Conservation (phyloP, 192 early-diverging fungal genomes). For the Backusella liffmaniae region DNA sequence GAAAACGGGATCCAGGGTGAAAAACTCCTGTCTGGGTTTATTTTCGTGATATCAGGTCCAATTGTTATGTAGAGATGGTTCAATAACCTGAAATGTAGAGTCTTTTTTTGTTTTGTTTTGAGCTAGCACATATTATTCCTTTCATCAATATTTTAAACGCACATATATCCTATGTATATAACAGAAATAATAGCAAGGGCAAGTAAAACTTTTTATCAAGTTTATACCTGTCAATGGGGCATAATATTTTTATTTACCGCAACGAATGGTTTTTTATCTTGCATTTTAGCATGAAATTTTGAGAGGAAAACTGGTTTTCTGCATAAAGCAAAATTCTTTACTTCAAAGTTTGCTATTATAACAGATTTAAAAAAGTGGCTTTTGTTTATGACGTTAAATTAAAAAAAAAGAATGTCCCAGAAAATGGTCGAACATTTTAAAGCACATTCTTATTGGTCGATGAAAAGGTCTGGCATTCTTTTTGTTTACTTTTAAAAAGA, state of each 20-base stretch:
- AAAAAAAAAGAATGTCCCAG: not conserved
- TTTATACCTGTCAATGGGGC: too few relatives aligned
- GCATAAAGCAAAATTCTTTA: not conserved
- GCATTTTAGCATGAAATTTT: not conserved
- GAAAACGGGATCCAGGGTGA: too few relatives aligned
- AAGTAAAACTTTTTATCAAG: too few relatives aligned
- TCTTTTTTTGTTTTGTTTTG: too few relatives aligned
- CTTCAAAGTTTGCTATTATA: not conserved
- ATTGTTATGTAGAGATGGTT: too few relatives aligned
- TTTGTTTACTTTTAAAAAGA: not conserved
- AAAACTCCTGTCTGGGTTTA: too few relatives aligned
- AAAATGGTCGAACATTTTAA: not conserved
- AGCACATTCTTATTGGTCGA: not conserved
- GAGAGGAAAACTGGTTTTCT: not conserved
- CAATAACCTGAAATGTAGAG: too few relatives aligned
- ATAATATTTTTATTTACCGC: not conserved
- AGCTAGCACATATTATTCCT: too few relatives aligned
- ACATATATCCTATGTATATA: too few relatives aligned
- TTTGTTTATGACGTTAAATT: conserved; percentile 3
- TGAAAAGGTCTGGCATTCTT: not conserved
- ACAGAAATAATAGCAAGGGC: too few relatives aligned
- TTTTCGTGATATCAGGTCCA: too few relatives aligned
- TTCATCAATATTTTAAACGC: too few relatives aligned
- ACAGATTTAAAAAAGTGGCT: not conserved
- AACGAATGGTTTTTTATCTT: not conserved